These are phyloP conservation scores for Pilobolus umbonatus DNA, from an alignment of 192 early-diverging fungal species.

Conservation along the genomic window DNA sequence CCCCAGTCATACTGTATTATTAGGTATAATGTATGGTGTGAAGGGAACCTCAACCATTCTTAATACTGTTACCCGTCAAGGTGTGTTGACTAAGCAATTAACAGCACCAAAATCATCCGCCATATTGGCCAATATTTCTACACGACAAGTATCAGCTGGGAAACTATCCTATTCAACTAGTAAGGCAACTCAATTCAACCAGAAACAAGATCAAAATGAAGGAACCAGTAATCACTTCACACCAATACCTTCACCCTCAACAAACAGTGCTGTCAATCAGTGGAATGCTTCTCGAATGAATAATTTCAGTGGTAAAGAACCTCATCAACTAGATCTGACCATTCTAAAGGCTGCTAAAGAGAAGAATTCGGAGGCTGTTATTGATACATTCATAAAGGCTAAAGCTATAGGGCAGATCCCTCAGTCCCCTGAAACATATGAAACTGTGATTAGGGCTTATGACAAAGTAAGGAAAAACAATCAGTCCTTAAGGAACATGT, in stretches of 20 bases:
- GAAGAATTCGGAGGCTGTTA: slow-evolving; percentile 6
- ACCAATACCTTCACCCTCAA: neutral
- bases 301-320: neutral
- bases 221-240: neutral
- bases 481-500: slow-evolving; percentile 8
- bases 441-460: slow-evolving; percentile 25
- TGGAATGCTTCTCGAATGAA: neutral
- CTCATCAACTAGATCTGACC: neutral
- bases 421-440: slow-evolving; percentile 12
- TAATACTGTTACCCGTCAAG: slow-evolving; percentile 30
- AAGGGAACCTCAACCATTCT: slow-evolving; percentile 31
- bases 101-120: slow-evolving; percentile 18
- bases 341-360: neutral
- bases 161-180: slow-evolving; percentile 23
- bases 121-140: slow-evolving; percentile 15
- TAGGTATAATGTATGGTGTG: slow-evolving; percentile 23
- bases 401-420: neutral
- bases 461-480: slow-evolving; percentile 7
- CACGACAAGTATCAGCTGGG: slow-evolving; percentile 25
- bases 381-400: slow-evolving; percentile 16
- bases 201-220: slow-evolving; percentile 13
- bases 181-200: neutral
- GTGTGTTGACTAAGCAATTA: slow-evolving; percentile 31
- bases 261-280: neutral
- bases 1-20: no score